A percentile compares a stretch with the other conserved stretches of the same genome.
These are phyloP conservation scores for Nephelium lappaceum DNA, from an alignment of 345 rosid genomes.

Conservation along the genomic window DNA sequence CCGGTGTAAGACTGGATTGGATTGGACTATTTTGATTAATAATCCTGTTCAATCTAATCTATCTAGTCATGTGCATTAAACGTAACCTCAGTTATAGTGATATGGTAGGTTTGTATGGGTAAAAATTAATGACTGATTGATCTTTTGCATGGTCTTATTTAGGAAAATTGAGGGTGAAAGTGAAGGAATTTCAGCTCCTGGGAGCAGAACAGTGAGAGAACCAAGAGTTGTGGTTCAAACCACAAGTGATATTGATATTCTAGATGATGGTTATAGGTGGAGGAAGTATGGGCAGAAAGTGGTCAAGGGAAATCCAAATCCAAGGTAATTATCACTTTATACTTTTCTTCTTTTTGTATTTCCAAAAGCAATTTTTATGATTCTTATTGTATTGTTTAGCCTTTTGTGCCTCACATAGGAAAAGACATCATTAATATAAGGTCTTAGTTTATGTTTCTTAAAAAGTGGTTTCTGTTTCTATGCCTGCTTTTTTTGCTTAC, in stretches of 20 bases:
- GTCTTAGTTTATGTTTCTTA: neutral
- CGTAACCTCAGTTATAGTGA: neutral
- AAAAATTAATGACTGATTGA: neutral
- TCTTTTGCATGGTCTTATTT: constrained; percentile 12
- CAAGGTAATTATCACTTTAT: constrained; percentile 47
- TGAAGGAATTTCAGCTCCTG: constrained; percentile 78
- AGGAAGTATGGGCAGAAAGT: constrained; percentile 98
- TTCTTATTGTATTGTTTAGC: neutral
- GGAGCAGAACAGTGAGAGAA: constrained; percentile 79
- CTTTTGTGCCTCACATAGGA: neutral
- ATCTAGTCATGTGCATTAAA: neutral
- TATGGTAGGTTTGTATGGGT: neutral
- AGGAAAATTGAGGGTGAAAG: constrained; percentile 78
- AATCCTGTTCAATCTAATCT: neutral
- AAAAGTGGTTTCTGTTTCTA: constrained; percentile 8
- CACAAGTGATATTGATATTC: constrained; percentile 88
- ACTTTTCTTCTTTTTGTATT: neutral
- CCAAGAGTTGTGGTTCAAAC: constrained; percentile 96
- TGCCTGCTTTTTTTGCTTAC: constrained; percentile 5
- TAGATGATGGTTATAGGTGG: constrained; percentile 96
- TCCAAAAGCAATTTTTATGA: neutral
- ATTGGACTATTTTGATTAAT: no score
- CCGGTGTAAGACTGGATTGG: no score
- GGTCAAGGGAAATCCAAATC: constrained; percentile 95
- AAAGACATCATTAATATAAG: neutral